phyloP scores from a whole-genome alignment of 768 basidiomycete species.

The Krasilnikovozyma curviuscula region DNA sequence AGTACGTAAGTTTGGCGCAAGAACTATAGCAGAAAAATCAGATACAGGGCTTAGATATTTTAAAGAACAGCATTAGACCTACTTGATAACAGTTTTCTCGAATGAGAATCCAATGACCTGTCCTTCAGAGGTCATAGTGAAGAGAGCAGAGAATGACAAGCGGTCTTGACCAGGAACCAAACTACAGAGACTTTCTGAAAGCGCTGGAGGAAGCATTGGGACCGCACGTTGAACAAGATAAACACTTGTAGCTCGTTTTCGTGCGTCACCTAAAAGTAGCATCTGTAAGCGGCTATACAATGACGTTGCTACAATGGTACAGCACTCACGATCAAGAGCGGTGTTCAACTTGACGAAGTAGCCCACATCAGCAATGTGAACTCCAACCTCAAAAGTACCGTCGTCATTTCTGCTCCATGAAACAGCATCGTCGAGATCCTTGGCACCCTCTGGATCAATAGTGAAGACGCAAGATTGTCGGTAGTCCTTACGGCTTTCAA shows the following conservation, averaged over 20 bases:
- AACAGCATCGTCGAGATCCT: conserved; percentile 86
- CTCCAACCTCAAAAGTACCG: conserved; percentile 75
- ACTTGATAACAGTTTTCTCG: conserved; percentile 81
- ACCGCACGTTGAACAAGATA: conserved; percentile 91
- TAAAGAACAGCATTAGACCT: conserved; percentile 16
- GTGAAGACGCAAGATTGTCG: conserved; percentile 72
- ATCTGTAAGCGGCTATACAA: too few relatives aligned
- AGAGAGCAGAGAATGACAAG: conserved; percentile 72
- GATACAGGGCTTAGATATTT: background rate
- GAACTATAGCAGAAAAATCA: conserved; percentile 40
- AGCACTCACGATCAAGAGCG: conserved; percentile 55
- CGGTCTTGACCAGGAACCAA: conserved; percentile 72
- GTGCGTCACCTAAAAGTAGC: conserved; percentile 49
- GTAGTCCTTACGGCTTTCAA: conserved; percentile 71
- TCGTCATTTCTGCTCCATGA: conserved; percentile 78
- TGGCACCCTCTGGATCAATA: conserved; percentile 68
- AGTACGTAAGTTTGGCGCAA: conserved; percentile 64
- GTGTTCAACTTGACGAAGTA: conserved; percentile 55
- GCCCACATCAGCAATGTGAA: conserved; percentile 94
- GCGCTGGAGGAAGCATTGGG: conserved; percentile 87
- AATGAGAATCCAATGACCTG: conserved; percentile 76
- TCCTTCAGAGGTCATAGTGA: conserved; percentile 66
- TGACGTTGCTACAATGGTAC: background rate
- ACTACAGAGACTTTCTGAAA: conserved; percentile 85
- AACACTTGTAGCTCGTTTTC: conserved; percentile 78